Evolutionary conservation across 768 basidiomycete species (phyloP).

Genomic region (Suillus occidentalis): DNA sequence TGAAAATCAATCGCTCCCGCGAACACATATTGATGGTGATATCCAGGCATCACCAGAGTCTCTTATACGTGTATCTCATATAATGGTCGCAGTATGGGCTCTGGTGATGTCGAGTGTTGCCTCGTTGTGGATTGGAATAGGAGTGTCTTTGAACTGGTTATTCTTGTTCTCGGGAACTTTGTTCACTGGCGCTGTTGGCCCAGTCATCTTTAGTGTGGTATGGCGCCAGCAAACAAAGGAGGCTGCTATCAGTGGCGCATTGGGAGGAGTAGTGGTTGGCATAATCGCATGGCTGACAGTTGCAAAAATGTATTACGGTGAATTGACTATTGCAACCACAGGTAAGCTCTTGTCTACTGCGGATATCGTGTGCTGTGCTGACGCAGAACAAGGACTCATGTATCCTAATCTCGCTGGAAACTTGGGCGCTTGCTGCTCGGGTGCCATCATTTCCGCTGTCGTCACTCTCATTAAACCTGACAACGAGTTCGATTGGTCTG

Average conservation of each 20-base stretch:
- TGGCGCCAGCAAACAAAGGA: constrained; percentile 39
- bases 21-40: neutral
- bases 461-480: constrained; percentile 20
- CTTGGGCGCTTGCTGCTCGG: constrained; percentile 18
- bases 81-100: constrained; percentile 27
- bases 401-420: constrained; percentile 19
- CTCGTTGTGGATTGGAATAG: constrained; percentile 27
- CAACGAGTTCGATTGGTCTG: constrained; percentile 20
- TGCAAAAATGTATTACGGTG: constrained; percentile 18
- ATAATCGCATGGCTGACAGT: constrained; percentile 48
- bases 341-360: constrained; percentile 5
- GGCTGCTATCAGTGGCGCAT: constrained; percentile 39
- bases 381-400: constrained; percentile 13
- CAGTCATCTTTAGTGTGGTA: constrained; percentile 19
- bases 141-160: constrained; percentile 21
- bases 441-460: constrained; percentile 15
- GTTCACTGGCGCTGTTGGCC: constrained; percentile 34
- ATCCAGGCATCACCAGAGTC: constrained; percentile 18
- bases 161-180: constrained; percentile 21
- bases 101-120: constrained; percentile 25
- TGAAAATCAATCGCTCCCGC: neutral
- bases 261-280: constrained; percentile 42
- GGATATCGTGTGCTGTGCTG: neutral
- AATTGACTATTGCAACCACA: constrained; percentile 16
- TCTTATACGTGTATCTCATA: constrained; percentile 26